Evolutionary conservation across 2,329 filamentous ascomycete genomes (phyloP).

Genomic region (Elsinoe australis): DNA sequence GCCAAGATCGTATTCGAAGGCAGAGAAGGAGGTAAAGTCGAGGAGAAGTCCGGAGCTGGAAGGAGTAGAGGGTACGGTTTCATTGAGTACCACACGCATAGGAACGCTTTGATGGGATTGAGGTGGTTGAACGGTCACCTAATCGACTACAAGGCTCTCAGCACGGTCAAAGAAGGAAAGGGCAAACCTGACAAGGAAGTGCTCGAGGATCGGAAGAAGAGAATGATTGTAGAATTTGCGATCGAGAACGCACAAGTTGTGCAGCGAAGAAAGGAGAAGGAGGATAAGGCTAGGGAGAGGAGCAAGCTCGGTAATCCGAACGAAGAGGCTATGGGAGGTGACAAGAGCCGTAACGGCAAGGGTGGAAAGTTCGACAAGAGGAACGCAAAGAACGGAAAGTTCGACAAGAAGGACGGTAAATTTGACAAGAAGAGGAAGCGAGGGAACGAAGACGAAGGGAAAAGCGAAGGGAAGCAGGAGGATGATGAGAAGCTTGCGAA

Average conservation of each 20-base stretch:
- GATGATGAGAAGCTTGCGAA: conserved; percentile 51
- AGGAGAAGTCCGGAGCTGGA: conserved; percentile 67
- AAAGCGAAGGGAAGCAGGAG: conserved; percentile 29
- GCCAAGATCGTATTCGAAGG: conserved; percentile 93
- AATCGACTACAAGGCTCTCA: conserved; percentile 44
- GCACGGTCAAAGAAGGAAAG: conserved; percentile 36
- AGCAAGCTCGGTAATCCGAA: conserved; percentile 25
- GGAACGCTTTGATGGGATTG: conserved; percentile 89
- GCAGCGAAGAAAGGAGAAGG: conserved; percentile 61
- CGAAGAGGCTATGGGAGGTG: not conserved
- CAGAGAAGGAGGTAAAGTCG: conserved; percentile 72
- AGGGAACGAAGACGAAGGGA: conserved; percentile 24
- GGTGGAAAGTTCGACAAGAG: conserved; percentile 17
- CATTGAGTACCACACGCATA: conserved; percentile 90
- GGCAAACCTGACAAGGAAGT: conserved; percentile 36
- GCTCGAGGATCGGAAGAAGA: conserved; percentile 69
- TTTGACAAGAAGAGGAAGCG: conserved; percentile 36
- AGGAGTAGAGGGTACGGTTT: conserved; percentile 92
- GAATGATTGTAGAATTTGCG: conserved; percentile 91
- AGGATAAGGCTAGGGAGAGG: conserved; percentile 48
- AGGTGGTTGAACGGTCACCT: conserved; percentile 82
- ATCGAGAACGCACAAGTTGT: conserved; percentile 98
- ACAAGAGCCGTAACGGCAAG: conserved; percentile 18
- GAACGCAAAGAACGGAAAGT: conserved; percentile 19
- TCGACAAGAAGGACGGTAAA: conserved; percentile 21